These are phyloP conservation scores for Claviceps sp. DNA, from an alignment of 2,329 filamentous ascomycete genomes.

Conservation along the genomic window DNA sequence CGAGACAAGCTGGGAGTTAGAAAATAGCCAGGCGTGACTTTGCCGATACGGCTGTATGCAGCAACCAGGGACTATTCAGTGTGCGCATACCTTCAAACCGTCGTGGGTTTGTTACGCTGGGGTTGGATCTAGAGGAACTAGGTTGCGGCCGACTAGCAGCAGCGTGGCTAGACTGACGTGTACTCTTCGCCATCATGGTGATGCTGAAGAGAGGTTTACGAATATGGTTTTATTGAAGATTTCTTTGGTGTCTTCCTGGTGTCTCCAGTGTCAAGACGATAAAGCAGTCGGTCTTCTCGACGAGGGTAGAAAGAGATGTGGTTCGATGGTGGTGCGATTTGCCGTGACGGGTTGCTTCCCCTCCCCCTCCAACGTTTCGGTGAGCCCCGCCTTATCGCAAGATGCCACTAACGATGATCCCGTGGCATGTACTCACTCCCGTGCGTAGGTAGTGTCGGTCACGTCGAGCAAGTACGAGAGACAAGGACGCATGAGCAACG, in stretches of 20 bases:
- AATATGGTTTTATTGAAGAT: too few species aligned
- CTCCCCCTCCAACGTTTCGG: neutral
- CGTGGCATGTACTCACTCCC: neutral
- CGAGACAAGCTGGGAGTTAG: conserved; percentile 7
- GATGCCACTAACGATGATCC: neutral
- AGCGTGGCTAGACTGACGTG: conserved; percentile 14
- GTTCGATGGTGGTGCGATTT: neutral
- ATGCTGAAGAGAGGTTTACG: neutral
- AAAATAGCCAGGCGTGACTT: neutral
- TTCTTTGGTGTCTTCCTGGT: neutral
- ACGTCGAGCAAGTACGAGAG: neutral
- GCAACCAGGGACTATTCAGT: neutral
- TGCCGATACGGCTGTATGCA: neutral
- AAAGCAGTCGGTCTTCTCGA: neutral
- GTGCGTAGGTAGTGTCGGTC: neutral
- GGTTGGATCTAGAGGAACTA: conserved; percentile 16
- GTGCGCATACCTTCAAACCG: conserved; percentile 22
- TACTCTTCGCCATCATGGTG: conserved; percentile 19
- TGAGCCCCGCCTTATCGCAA: conserved; percentile 5
- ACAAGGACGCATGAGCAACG: neutral
- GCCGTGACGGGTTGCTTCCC: neutral
- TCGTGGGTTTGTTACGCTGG: conserved; percentile 18
- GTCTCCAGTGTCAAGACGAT: neutral
- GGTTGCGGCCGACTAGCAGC: conserved; percentile 12
- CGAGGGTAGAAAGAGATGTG: neutral